Percentiles rank a stretch among this genome's conserved stretches.
Conservation (phyloP, 1,284 basidiomycete species). For the Papiliotrema fonsecae region DNA sequence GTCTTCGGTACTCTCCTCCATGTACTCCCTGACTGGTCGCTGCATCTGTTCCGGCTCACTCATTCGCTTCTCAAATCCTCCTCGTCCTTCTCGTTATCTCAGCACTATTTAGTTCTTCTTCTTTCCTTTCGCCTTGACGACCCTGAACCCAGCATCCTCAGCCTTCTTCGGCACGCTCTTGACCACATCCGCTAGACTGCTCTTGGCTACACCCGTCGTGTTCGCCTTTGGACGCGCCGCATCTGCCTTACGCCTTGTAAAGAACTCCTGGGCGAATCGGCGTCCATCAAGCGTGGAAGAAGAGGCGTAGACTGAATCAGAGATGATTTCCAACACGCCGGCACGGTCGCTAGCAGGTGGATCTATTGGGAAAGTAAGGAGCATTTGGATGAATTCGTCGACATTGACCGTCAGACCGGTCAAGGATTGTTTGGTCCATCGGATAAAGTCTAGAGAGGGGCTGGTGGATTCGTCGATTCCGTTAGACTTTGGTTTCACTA, state of each 20-base stretch:
- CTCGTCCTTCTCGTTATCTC: not conserved
- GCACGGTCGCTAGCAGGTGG: conserved; percentile 59
- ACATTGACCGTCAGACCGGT: conserved; percentile 84
- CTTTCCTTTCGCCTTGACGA: conserved; percentile 90
- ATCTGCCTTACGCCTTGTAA: conserved; percentile 77
- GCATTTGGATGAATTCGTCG: conserved; percentile 88
- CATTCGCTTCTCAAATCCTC: not conserved
- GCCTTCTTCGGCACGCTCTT: conserved; percentile 71
- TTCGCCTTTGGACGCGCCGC: conserved; percentile 43
- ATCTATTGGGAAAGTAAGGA: conserved; percentile 83
- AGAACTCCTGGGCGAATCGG: conserved; percentile 87
- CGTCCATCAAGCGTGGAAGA: conserved; percentile 92
- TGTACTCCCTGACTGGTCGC: not conserved
- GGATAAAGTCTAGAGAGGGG: conserved; percentile 82
- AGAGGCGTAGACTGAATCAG: conserved; percentile 86
- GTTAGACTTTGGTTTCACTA: conserved; percentile 19
- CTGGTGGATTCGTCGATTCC: conserved; percentile 56
- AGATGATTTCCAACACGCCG: conserved; percentile 76
- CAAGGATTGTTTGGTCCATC: conserved; percentile 83
- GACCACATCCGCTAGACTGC: conserved; percentile 57
- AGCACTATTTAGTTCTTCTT: conserved; percentile 48
- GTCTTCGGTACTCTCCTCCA: not conserved
- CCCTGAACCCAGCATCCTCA: conserved; percentile 80
- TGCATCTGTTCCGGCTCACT: not conserved
- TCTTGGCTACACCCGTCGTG: conserved; percentile 3